Percentiles rank a stretch among this genome's conserved stretches.
phyloP scores from a whole-genome alignment of 2,329 filamentous ascomycete species.

The Cercospora sp. region DNA sequence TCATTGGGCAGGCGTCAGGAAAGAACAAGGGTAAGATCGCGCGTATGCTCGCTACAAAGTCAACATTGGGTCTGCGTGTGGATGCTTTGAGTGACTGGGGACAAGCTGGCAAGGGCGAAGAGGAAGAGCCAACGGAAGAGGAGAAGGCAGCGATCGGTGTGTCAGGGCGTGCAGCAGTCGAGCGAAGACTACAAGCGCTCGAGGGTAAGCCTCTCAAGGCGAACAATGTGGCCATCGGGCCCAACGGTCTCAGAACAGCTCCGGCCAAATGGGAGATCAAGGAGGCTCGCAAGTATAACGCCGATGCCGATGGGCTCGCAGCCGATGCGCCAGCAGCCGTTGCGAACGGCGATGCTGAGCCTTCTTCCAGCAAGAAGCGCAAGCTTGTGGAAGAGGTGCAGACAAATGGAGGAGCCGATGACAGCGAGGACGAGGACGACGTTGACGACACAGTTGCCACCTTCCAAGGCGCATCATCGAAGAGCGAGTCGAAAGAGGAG shows the following conservation, averaged over 20 bases:
- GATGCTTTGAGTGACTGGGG: constrained; percentile 83
- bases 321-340: constrained; percentile 63
- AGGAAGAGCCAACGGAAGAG: constrained; percentile 71
- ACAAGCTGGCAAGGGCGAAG: constrained; percentile 64
- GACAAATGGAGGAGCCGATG: constrained; percentile 43
- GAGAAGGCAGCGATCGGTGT: constrained; percentile 81
- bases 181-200: constrained; percentile 72
- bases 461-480: constrained; percentile 53
- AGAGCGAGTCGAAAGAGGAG: constrained; percentile 36
- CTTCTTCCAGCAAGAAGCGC: constrained; percentile 43
- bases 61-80: constrained; percentile 87
- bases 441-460: constrained; percentile 35
- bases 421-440: constrained; percentile 44
- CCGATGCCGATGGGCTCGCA: constrained; percentile 81
- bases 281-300: constrained; percentile 91
- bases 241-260: constrained; percentile 63
- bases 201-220: constrained; percentile 88
- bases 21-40: constrained; percentile 99
- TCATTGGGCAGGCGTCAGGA: constrained; percentile 94
- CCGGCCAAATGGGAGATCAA: constrained; percentile 85
- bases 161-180: constrained; percentile 68
- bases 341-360: constrained; percentile 53
- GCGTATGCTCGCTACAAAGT: constrained; percentile 90
- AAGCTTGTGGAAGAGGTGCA: constrained; percentile 53
- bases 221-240: constrained; percentile 71